Evolutionary conservation across 306 rosid genomes (phyloP).

Genomic region (Gillenia trifoliata): DNA sequence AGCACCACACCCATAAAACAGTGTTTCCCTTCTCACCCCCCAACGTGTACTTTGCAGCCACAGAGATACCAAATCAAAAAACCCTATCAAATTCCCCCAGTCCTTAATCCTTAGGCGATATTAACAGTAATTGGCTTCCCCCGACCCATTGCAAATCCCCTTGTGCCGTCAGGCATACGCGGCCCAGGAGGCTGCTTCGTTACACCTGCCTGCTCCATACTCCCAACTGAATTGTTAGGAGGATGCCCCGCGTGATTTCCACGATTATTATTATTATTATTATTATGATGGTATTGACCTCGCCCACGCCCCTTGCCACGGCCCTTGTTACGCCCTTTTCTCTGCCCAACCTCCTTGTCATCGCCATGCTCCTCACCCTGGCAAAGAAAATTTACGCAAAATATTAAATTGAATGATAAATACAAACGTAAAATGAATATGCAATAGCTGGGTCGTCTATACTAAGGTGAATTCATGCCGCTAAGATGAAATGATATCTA

Average conservation of each 20-base stretch:
- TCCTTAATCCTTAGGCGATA: slow-evolving; percentile 35
- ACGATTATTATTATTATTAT: slow-evolving; percentile 27
- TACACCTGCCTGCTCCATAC: slow-evolving; percentile 39
- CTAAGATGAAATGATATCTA: background rate
- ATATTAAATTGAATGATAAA: background rate
- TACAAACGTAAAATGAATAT: background rate
- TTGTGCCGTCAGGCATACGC: slow-evolving; percentile 97
- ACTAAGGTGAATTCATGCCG: background rate
- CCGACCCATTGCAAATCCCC: slow-evolving; percentile 93
- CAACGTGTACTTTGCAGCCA: slow-evolving; percentile 10
- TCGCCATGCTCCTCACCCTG: slow-evolving; percentile 79
- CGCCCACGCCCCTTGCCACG: slow-evolving; percentile 85
- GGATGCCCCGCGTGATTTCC: slow-evolving; percentile 57
- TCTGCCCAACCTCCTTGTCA: slow-evolving; percentile 77
- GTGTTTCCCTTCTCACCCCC: slow-evolving; percentile 11
- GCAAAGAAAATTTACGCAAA: slow-evolving; percentile 8
- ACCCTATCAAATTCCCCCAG: background rate
- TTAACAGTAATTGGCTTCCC: slow-evolving; percentile 74
- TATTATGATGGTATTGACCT: slow-evolving; percentile 55
- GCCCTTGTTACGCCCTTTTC: slow-evolving; percentile 63
- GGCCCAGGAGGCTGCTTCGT: slow-evolving; percentile 93
- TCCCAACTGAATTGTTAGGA: slow-evolving; percentile 36
- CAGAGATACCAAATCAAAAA: background rate
- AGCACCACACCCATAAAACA: slow-evolving; percentile 3
- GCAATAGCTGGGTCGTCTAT: background rate